Conservation (phyloP, 768 basidiomycete genomes). For the Pholiota molesta region DNA sequence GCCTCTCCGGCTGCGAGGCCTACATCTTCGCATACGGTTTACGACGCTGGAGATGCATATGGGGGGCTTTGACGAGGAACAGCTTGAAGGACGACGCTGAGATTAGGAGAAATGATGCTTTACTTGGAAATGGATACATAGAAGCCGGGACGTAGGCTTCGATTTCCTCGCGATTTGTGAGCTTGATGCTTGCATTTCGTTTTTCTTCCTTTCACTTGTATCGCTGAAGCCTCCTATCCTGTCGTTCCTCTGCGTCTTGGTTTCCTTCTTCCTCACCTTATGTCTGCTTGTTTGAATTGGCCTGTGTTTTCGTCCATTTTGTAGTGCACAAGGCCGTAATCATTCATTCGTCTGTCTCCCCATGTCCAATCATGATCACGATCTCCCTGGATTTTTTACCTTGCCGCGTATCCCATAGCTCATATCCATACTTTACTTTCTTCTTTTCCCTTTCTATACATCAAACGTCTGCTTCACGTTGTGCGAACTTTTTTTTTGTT, state of each 20-base stretch:
- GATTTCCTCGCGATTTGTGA: constrained; percentile 1
- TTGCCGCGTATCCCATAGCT: neutral
- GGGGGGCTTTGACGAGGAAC: constrained; percentile 25
- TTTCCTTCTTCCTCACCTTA: too few species aligned
- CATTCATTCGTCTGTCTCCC: neutral
- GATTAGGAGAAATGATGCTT: neutral
- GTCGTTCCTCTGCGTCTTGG: neutral
- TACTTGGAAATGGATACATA: neutral
- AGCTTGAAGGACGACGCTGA: neutral
- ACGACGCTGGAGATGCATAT: constrained; percentile 26
- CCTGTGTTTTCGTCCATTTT: neutral
- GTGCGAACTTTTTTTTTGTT: constrained; percentile 5
- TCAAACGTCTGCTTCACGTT: neutral
- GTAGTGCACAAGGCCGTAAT: neutral
- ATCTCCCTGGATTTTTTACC: neutral
- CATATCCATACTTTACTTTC: neutral
- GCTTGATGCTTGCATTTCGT: constrained; percentile 8
- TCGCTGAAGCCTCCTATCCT: neutral
- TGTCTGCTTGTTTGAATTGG: neutral
- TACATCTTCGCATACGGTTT: constrained; percentile 20
- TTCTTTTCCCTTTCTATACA: neutral
- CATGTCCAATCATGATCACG: constrained; percentile 9
- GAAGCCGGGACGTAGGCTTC: neutral
- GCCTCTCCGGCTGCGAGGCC: constrained; percentile 8
- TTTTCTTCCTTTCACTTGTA: neutral